Conservation (phyloP, 495 filamentous ascomycete species). For the Aspergillus kassunensis region DNA sequence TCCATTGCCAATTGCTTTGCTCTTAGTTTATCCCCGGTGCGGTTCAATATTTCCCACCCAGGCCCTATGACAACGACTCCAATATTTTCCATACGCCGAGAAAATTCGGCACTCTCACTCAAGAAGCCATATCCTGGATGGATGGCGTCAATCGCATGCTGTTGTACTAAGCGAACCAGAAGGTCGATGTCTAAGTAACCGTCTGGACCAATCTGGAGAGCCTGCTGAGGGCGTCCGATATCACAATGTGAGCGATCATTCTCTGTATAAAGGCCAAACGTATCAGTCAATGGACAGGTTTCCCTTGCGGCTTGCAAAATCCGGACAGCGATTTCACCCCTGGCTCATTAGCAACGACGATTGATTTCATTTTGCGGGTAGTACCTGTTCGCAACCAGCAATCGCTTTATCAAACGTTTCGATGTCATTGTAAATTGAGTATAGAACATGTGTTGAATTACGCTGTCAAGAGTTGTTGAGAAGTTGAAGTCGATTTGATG, state of each 20-base stretch:
- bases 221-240: slow-evolving; percentile 40
- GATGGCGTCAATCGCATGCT: slow-evolving; percentile 51
- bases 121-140: slow-evolving; percentile 64
- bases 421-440: slow-evolving; percentile 13
- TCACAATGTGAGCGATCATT: slow-evolving; percentile 52
- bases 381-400: slow-evolving; percentile 58
- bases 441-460: background rate
- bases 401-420: slow-evolving; percentile 41
- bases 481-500: slow-evolving; percentile 6
- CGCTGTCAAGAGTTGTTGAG: background rate
- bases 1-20: slow-evolving; percentile 50
- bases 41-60: slow-evolving; percentile 44
- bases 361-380: background rate
- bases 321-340: slow-evolving; percentile 60
- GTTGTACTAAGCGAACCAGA: slow-evolving; percentile 42
- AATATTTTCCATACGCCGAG: slow-evolving; percentile 46
- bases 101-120: slow-evolving; percentile 55
- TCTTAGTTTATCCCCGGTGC: slow-evolving; percentile 55
- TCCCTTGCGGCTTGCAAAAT: slow-evolving; percentile 56
- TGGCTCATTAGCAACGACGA: slow-evolving; percentile 20
- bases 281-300: slow-evolving; percentile 43
- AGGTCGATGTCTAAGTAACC: slow-evolving; percentile 49
- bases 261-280: slow-evolving; percentile 49
- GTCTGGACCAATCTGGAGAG: slow-evolving; percentile 44
- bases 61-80: slow-evolving; percentile 52